Evolutionary conservation across 2,329 filamentous ascomycete genomes (phyloP).

Genomic region (Monosporascus cannonballus): DNA sequence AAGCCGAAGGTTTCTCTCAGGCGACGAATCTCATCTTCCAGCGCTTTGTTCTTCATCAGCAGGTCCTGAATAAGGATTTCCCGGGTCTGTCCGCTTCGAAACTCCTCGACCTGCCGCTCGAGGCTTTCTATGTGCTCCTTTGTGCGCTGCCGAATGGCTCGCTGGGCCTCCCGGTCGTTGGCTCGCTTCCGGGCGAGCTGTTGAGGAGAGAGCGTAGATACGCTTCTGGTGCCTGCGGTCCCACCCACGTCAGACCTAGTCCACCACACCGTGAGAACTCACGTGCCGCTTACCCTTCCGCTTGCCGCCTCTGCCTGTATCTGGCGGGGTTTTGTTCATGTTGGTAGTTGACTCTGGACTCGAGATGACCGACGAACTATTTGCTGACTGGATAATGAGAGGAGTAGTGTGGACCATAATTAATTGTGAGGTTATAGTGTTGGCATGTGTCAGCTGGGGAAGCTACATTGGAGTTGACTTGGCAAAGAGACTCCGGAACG

Average conservation of each 20-base stretch:
- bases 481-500: too few relatives aligned
- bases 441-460: too few relatives aligned
- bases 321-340: constrained; percentile 19
- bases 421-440: not conserved
- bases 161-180: constrained; percentile 86
- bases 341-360: constrained; percentile 11
- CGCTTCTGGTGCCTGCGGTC: constrained; percentile 59
- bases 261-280: too few relatives aligned
- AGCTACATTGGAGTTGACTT: too few relatives aligned
- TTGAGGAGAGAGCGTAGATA: constrained; percentile 80
- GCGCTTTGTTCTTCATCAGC: constrained; percentile 43
- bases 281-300: constrained; percentile 22
- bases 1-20: constrained; percentile 41
- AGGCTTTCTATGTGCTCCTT: constrained; percentile 79
- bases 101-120: constrained; percentile 68
- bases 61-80: constrained; percentile 48
- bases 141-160: constrained; percentile 79
- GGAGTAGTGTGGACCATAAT: constrained; percentile 7
- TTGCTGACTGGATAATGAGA: constrained; percentile 3
- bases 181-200: constrained; percentile 86
- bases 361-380: constrained; percentile 7
- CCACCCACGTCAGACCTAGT: not conserved
- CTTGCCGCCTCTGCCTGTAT: constrained; percentile 20
- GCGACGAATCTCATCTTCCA: constrained; percentile 46
- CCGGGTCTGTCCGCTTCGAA: constrained; percentile 45